phyloP scores from a whole-genome alignment of 1,139 yeast genomes.

The Arxiozyma slooffiae region DNA sequence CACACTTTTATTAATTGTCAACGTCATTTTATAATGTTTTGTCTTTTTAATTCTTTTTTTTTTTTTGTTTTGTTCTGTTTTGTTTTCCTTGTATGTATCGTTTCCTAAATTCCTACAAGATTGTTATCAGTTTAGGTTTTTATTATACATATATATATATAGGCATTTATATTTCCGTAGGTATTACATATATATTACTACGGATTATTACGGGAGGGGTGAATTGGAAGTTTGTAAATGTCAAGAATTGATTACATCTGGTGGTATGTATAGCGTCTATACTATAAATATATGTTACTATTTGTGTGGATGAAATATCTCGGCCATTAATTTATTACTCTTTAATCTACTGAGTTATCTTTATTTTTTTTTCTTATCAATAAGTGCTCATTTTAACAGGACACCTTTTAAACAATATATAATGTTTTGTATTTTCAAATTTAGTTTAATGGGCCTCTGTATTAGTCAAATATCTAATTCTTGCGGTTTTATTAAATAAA shows the following conservation, averaged over 20 bases:
- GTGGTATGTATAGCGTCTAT: too few species aligned
- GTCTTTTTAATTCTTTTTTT: not conserved
- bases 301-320: not conserved
- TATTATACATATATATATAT: too few species aligned
- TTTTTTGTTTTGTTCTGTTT: not conserved
- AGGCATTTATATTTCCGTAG: not conserved
- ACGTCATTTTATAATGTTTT: not conserved
- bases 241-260: not conserved
- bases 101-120: not conserved
- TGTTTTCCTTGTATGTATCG: not conserved
- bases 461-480: too few species aligned
- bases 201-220: not conserved
- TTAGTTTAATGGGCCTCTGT: too few species aligned
- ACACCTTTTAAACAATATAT: too few species aligned
- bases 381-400: too few species aligned
- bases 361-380: too few species aligned
- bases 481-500: too few species aligned
- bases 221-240: not conserved
- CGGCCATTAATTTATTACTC: not conserved
- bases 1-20: conserved; percentile 4
- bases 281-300: not conserved
- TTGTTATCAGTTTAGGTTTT: too few species aligned
- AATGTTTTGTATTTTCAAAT: too few species aligned
- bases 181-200: too few species aligned
- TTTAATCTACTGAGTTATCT: not conserved